Evolutionary conservation across 805 yeast species (phyloP), one percentile per base, ranked within the genome.

Genomic region (Tetrapisispora iriomotensis): DNA sequence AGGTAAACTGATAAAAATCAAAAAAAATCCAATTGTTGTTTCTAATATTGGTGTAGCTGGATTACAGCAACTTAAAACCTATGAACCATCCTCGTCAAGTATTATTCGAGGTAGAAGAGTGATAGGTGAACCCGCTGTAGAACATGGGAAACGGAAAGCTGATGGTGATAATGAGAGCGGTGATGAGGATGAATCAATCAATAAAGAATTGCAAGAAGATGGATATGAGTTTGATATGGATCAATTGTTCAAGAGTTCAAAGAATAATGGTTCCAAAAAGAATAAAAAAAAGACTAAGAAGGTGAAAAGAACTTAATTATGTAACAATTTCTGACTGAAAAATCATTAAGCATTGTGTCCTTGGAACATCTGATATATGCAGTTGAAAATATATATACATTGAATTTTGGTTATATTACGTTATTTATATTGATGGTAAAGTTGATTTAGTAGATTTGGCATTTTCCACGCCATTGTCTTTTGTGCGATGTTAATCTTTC

Each of bases 91-190:
- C 26, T 7, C 9, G 3, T 20, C 7, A 4, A n/a, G 14, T 8
- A 26, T 39, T n/a, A 8, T 39, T 4, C 19, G 41, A 24, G 41
- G 41, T 4, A 39, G 41, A 29, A 34, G 41, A 28, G 17, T 39
- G 12, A 23, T 39, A 4, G 41, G 37, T 6, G 35, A 29, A 7
- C 39, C 39, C 6, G 31, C 27, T 18, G 13, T 20, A 10, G 26
- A 15, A 4, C 8, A 3, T 7, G 34, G 17, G 2, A 38, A 38
- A 8, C 27, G 37, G 25, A 34, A 34, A 6, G 29, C 37, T 6
- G 37, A 38, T 3, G 25, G 18, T 12, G 36, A 19, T 6, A 9
- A 19, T 13, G 25, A 18, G 6, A 15, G 6, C 12, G n/a, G 19
- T 3, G 39, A 37, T n/a, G 20, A 15, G 6, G 20, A 17, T 27